These are phyloP conservation scores for Colletotrichum sp. DNA, from an alignment of 2,329 filamentous ascomycete species.

Conservation along the genomic window DNA sequence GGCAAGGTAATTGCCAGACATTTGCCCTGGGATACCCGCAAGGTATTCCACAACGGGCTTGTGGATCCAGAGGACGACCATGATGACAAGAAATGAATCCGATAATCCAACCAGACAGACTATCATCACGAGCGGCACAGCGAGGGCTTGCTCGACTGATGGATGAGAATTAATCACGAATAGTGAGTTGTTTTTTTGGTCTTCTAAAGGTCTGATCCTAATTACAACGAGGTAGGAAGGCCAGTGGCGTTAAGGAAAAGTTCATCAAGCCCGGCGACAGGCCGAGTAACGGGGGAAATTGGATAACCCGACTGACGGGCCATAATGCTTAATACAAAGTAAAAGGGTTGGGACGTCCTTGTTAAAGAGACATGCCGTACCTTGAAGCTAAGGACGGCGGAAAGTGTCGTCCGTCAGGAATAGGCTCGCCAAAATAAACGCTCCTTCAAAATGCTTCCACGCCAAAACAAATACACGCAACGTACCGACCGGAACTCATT, in stretches of 20 bases:
- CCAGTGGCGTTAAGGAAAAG: conserved; percentile 8
- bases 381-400: background rate
- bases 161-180: background rate
- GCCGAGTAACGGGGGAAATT: conserved; percentile 10
- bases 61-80: conserved; percentile 28
- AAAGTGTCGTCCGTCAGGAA: background rate
- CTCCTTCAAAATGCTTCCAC: conserved; percentile 20
- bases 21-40: conserved; percentile 54
- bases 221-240: conserved; percentile 18
- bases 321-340: conserved; percentile 28
- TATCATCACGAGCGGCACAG: background rate
- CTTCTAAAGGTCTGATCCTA: conserved; percentile 22
- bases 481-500: conserved; percentile 20
- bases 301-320: conserved; percentile 12
- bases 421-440: conserved; percentile 15
- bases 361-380: background rate
- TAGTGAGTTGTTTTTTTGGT: background rate
- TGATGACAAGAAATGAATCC: background rate
- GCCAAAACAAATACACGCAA: conserved; percentile 21
- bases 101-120: background rate
- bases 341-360: conserved; percentile 19
- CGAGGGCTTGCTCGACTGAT: background rate
- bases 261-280: conserved; percentile 15
- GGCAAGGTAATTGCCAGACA: conserved; percentile 79
- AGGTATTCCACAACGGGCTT: conserved; percentile 53